Base-by-base conservation (phyloP, 1,284 basidiomycete genomes). In the Naganishia sp. region DNA sequence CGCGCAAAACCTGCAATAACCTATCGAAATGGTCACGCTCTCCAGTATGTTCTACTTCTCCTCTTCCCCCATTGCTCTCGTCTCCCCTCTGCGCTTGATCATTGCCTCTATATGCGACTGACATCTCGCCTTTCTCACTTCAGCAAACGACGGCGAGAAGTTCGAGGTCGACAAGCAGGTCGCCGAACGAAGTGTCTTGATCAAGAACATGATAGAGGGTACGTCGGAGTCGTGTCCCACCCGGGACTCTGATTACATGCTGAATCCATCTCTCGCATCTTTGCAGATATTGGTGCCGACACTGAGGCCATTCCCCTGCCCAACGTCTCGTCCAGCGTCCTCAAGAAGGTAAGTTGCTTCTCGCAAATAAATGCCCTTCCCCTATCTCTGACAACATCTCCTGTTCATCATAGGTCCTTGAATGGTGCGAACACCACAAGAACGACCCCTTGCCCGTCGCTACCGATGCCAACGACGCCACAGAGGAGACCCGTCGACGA, bases 151-250 rank as follows among this genome's bases (percentile, higher is more conserved):
- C 81, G 94, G 93, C 75, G 95, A 98, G 81, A 86, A 90, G 72
- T 99, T 97, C 82, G 86, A 86, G 69, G 91, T 95, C 71, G 94
- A 97, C 77, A 90, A 89, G 80, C 92, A 95, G 71, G 91, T 99
- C 66, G 94, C 93, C 67, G 92, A 94, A 83, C 90, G 94, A 77
- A 92, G 88, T 71, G 90, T 95, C 21, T 87, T 99, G 73, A 96
- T 99, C 82, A 97, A 96, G 85, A 94, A 96, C 84, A 97, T 99
- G 95, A 89, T 99, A 68, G 96, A 99, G 81, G 95, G 95, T 94
- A 77, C 74, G 82, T 25, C 2, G 35, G 13, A 9, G 7, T 39
- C 7, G 3, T 39, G 35, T 39, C 13, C 35, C 35, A 67, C 68
- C 49, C 35, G 10, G 35, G 7, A 10, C 3, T 39, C 35, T 9